Base-by-base conservation (phyloP, 305 asterid species). In the Plantago coronopus region DNA sequence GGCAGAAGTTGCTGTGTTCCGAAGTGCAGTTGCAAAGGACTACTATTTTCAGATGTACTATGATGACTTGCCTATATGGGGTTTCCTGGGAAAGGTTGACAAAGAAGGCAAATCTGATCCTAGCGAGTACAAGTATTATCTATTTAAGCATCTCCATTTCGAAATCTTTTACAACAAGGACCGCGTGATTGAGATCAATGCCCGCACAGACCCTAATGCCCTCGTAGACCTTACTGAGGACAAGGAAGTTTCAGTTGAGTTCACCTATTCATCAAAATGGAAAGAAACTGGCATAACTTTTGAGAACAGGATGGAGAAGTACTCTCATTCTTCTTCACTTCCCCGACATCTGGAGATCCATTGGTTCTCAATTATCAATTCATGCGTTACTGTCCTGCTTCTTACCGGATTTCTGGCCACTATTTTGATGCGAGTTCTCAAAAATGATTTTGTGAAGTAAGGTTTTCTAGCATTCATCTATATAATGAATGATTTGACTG, bases 51-150 rank as follows among this genome's bases (percentile, higher is more conserved):
- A 89, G 66, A 89, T 89, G 96, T 89, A 86, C 79, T 88, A 86
- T 61, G 97, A 89, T 74, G 97, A 89, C 73, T 71, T 89, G 72
- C 97, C 97, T 45, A 74, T 87, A 48, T 89, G 97, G 94, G 94
- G 91, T 50, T 85, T 89, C 71, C 70, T 89, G 59, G 95, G 97
- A 25, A 87, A 78, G 70, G 89, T 87, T 47, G 93, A 84, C 48
- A 84, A 80, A 73, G 97, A 89, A 66, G 94, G 85, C 59, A 82
- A 83, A 81, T 17, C 76, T 49, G 97, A 86, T 68, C 94, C 94
- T 5, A 78, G 74, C 57, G 91, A 86, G 49, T 84, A 78, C 78
- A 87, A 77, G 49, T 87, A 89, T 72, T 78, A 83, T 69, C 83
- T 89, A 46, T 89, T 81, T 69, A 83, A 76, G 74, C 88, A 83